Base-by-base conservation (phyloP, 331 rosid genomes). In the Pyrus hybrid region DNA sequence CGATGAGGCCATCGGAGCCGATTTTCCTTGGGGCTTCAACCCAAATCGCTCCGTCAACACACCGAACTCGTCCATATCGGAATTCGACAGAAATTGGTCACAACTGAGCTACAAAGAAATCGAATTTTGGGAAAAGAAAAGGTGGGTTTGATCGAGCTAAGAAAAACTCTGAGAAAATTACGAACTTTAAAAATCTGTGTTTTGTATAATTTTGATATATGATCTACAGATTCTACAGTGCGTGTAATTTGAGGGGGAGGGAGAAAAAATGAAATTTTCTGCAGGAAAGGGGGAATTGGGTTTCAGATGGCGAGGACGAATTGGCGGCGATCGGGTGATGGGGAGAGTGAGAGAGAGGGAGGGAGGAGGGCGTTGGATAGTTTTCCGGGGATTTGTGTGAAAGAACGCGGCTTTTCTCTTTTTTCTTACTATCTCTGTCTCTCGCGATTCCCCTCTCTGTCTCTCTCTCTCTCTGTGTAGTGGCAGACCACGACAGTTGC, bases 1-100 rank as follows among this genome's bases (percentile, higher is more conserved):
- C 4, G 87, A 75, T 8, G 91, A 85, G 7, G 93, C 93, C 98
- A 93, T 93, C 21, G 98, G 98, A 70, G 97, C 96, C 67, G 90
- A 72, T 83, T 89, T 91, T 10, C 97, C 98, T 77, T 91, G 98
- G 11, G 93, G 96, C 64, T 89, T 93, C 87, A 93, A 81, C 16
- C 98, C 99, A 63, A 54, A 89, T 54, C 85, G 73, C 78, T 90
- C 88, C 4, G 99, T 94, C 25, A 94, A 81, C 32, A 94, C 97
- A 10, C 93, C 97, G 37, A 94, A 94, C 74, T 94, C 89, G 83
- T 94, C 99, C 99, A 94, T 92, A 9, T 37, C 53, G 26, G 13
- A 16, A 45, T 43, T 22, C 12, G 20, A 45, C 80, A 13, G 65
- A 23, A 56, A 77, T 23, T 29, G 47, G 25, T 35, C 16, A 20